These are phyloP conservation scores for Passiflora organensis DNA, from an alignment of 345 rosid genomes.

Conservation along the genomic window DNA sequence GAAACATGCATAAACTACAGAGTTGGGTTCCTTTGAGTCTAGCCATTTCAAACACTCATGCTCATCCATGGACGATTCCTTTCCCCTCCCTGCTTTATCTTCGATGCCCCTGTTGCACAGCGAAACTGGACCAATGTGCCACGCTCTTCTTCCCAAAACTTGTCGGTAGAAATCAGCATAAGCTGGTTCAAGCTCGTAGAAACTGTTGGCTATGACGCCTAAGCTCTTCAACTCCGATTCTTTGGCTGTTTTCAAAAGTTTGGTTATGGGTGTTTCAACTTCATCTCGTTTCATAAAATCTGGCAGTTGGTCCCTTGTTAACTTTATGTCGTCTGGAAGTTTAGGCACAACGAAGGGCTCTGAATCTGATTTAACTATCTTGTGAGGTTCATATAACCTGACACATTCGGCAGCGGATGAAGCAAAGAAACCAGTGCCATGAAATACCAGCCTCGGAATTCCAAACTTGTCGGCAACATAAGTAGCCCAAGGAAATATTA, in stretches of 20 bases:
- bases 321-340: slow-evolving; percentile 26
- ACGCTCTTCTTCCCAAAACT: background rate
- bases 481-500: slow-evolving; percentile 32
- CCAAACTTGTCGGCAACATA: too few relatives aligned
- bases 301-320: slow-evolving; percentile 19
- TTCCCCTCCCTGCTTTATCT: slow-evolving; percentile 41
- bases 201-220: background rate
- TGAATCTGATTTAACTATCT: slow-evolving; percentile 20
- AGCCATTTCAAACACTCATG: slow-evolving; percentile 34
- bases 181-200: background rate
- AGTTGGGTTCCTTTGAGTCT: slow-evolving; percentile 34
- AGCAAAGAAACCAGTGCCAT: slow-evolving; percentile 31
- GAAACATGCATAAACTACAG: slow-evolving; percentile 45
- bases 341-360: slow-evolving; percentile 29
- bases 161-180: slow-evolving; percentile 1
- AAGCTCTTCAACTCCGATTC: background rate
- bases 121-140: slow-evolving; percentile 24
- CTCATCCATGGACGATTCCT: slow-evolving; percentile 25
- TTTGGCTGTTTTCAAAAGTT: too few relatives aligned
- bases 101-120: slow-evolving; percentile 24
- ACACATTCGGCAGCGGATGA: background rate
- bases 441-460: slow-evolving; percentile 35
- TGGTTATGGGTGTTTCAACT: slow-evolving; percentile 16
- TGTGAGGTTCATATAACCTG: slow-evolving; percentile 15
- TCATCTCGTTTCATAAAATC: background rate